These are phyloP conservation scores for Sphagnum contortum DNA, from an alignment of 225 moss, liverwort and hornwort species.

Conservation along the genomic window DNA sequence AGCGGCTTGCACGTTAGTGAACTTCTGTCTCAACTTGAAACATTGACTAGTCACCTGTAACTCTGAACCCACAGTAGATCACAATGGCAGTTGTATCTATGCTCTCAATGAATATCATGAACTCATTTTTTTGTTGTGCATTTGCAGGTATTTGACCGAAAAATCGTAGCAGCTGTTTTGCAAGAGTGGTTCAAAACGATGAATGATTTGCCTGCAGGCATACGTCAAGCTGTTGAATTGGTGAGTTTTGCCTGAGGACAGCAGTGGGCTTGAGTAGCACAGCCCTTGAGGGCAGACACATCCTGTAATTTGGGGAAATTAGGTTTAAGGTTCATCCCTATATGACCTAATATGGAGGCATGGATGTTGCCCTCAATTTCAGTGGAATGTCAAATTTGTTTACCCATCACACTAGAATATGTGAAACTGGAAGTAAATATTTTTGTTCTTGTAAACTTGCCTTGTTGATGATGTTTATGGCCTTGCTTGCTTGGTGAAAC, in stretches of 20 bases:
- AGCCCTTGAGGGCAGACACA: conserved; percentile 39
- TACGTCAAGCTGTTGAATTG: conserved; percentile 92
- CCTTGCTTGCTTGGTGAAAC: neutral
- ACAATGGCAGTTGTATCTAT: too few relatives aligned
- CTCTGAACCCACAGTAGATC: too few relatives aligned
- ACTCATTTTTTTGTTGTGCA: too few relatives aligned
- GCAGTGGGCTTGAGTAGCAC: conserved; percentile 5
- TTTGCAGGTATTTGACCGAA: conserved; percentile 80
- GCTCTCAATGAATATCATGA: neutral
- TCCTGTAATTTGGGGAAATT: conserved; percentile 10
- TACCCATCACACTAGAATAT: neutral
- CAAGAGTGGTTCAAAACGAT: conserved; percentile 89
- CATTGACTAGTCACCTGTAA: too few relatives aligned
- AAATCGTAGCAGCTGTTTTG: conserved; percentile 79
- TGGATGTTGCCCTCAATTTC: too few relatives aligned
- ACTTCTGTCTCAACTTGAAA: too few relatives aligned
- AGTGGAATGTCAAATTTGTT: too few relatives aligned
- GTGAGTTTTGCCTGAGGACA: conserved; percentile 20
- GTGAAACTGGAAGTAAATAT: too few relatives aligned
- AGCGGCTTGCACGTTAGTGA: neutral
- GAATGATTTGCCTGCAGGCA: conserved; percentile 81
- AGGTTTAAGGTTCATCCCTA: neutral
- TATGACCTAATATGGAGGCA: too few relatives aligned
- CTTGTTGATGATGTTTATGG: too few relatives aligned
- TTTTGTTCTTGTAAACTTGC: too few relatives aligned